Base-by-base conservation (phyloP, 768 basidiomycete genomes). In the Paxillus ammoniavirescens region DNA sequence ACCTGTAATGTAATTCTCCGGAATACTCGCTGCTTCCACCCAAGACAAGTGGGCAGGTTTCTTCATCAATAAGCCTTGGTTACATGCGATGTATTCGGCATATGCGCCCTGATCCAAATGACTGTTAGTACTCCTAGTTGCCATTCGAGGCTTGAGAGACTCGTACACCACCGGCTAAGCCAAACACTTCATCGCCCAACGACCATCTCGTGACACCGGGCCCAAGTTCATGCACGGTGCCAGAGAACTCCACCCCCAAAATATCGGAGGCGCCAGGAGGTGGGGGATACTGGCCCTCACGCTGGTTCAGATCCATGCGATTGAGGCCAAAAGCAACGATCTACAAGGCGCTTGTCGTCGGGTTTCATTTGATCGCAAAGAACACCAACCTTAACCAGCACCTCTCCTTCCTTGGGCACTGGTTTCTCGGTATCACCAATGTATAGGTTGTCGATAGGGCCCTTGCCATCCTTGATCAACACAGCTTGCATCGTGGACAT, bases 1-100 rank as follows among this genome's bases (percentile, higher is more conserved):
- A 84, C 93, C 93, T 50, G 95, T 97, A 52, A 97, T 72, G 72
- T 87, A 95, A 55, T 82, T 85, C 72, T 98, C 95, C 0, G 91
- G 91, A 38, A 97, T 83, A 60, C 84, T 86, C 13, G 94, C 93
- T 8, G 92, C 93, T 64, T 97, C 85, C 0, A 74, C 77, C 89
- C 89, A 96, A 30, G 84, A 81, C 55, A 98, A 73, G 65, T 85
- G 71, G 26, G 68, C 65, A 7, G 93, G 92, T 69, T 98, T 97
- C 56, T 65, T 74, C 53, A 93, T 72, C 53, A 96, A 66, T 72
- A 90, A 82, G 2, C 80, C 82, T 54, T 84, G 75, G 8, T 79
- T 75, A 40, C 84, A 81, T 26, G 75, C 80, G 57, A 98, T 82
- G 66, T 85, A 95, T 67, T 95, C 90, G 35, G 93, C 93, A 63